Percentiles rank a stretch among this genome's conserved stretches.
Conservation (phyloP, 2,329 filamentous ascomycete species). For the Colletotrichum cordylinicola region DNA sequence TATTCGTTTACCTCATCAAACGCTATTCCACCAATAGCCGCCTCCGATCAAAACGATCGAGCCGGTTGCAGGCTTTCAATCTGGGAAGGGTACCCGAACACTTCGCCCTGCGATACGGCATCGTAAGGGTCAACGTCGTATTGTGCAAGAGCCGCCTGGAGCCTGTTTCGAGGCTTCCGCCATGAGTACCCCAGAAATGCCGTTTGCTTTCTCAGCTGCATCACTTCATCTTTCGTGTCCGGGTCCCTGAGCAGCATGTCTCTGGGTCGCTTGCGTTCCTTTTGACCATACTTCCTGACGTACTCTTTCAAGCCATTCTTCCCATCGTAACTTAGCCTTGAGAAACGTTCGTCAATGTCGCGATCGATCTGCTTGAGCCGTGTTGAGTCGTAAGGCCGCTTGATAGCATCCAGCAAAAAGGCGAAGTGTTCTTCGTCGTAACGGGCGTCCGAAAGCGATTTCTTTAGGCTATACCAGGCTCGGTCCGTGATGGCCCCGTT, state of each 20-base stretch:
- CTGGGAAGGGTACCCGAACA: background rate
- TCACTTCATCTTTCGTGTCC: constrained; percentile 66
- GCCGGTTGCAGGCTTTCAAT: background rate
- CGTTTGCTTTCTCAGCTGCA: constrained; percentile 80
- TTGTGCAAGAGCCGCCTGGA: background rate
- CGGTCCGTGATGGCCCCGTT: background rate
- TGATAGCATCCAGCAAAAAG: constrained; percentile 43
- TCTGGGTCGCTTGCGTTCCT: constrained; percentile 79
- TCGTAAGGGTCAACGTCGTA: background rate
- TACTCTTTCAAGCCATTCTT: constrained; percentile 55
- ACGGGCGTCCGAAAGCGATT: background rate
- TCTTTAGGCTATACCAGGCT: background rate
- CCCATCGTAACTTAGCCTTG: constrained; percentile 37
- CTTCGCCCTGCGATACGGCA: background rate
- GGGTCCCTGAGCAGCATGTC: constrained; percentile 84
- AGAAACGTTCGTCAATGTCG: constrained; percentile 46
- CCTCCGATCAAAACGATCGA: background rate
- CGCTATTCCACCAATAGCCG: background rate
- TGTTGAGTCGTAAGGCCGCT: constrained; percentile 52
- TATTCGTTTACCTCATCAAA: background rate
- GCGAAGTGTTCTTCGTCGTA: background rate
- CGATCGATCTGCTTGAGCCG: constrained; percentile 55
- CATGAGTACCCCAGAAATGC: constrained; percentile 94
- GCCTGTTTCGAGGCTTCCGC: constrained; percentile 48
- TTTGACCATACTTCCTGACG: constrained; percentile 57